Base-by-base conservation (phyloP, 2,329 filamentous ascomycete genomes). In the Aspergillus piperis region DNA sequence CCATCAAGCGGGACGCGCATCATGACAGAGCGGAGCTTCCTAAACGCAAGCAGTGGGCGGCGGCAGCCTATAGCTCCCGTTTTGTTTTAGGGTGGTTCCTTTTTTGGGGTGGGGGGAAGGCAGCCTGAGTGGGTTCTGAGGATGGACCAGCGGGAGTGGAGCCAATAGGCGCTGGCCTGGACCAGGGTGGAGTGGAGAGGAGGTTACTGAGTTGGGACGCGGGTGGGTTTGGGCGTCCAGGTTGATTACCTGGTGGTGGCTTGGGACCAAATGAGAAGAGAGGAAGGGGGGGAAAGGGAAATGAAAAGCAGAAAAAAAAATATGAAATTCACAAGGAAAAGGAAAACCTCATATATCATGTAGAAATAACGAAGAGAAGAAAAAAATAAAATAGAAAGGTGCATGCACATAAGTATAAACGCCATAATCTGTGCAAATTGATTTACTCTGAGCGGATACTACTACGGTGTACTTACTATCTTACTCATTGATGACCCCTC, bases 21-120 rank as follows among this genome's bases (percentile, higher is more conserved):
- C 59, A 58, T 62, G 60, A 62, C 58, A 57, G 59, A 61, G 65
- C 65, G 65, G 65, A 67, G 64, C 65, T 61, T 66, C 64, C 47
- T 57, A 61, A 60, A 64, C 59, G 53, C 62, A 63, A 58, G 38
- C 58, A 55, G 59, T 59, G 59, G 57, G 44, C 54, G 41, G 54
- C 57, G 56, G 42, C 61, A 58, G 53, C 54, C 61, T 54, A 57
- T 41, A 59, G 54, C 56, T 61, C 42, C 58, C 54, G 42, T 64
- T 58, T 59, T 13, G 49, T 59, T 47, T 38, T 54, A 55, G 54
- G 49, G 62, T 51, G 61, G 58, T 60, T 62, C 58, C 57, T 57
- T 47, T 57, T 60, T 62, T 60, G 51, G 42, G 49, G 51, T 54
- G n/a, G 47, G 59, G 54, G 32, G 42, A 54, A 51, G 53, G 61